Percentiles rank a stretch among this genome's conserved stretches.
phyloP scores from a whole-genome alignment of 768 basidiomycete genomes.

The Ramaria sp. region DNA sequence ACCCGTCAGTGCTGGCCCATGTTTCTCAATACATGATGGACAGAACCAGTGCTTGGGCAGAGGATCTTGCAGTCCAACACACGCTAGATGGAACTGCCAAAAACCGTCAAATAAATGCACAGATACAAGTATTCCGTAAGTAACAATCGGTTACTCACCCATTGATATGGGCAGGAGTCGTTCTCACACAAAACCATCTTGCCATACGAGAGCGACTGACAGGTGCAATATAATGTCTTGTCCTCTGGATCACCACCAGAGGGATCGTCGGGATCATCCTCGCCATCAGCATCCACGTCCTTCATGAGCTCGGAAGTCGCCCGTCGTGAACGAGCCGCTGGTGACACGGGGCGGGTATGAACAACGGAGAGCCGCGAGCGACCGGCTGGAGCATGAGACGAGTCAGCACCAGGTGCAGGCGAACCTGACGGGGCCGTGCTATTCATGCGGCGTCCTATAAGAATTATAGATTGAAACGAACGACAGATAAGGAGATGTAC shows the following conservation, averaged over 20 bases:
- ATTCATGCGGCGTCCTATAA: slow-evolving; percentile 10
- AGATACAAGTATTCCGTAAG: not conserved
- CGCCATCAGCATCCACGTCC: slow-evolving; percentile 12
- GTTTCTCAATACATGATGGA: slow-evolving; percentile 37
- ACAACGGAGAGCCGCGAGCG: slow-evolving; percentile 9
- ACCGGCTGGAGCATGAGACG: slow-evolving; percentile 1
- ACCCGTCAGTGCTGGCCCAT: slow-evolving; percentile 13
- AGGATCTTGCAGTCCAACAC: slow-evolving; percentile 46
- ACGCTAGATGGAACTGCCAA: slow-evolving; percentile 49
- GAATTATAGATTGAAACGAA: not conserved
- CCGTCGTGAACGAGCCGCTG: slow-evolving; percentile 5
- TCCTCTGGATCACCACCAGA: slow-evolving; percentile 40
- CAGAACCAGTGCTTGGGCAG: slow-evolving; percentile 53
- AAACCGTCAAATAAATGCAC: not conserved
- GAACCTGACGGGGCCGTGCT: slow-evolving; percentile 2
- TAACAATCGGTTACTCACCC: slow-evolving; percentile 35
- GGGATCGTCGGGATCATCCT: slow-evolving; percentile 31
- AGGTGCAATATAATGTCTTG: slow-evolving; percentile 51
- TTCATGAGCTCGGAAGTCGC: slow-evolving; percentile 9
- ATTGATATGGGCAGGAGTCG: slow-evolving; percentile 56
- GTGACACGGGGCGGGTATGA: slow-evolving; percentile 3
- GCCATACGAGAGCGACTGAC: slow-evolving; percentile 52
- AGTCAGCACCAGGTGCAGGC: not conserved
- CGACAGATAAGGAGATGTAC: not conserved
- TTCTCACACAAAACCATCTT: slow-evolving; percentile 75